Percentiles rank a stretch among this genome's conserved stretches.
phyloP scores from a whole-genome alignment of 2,329 filamentous ascomycete species.

The Talaromyces atroroseus region DNA sequence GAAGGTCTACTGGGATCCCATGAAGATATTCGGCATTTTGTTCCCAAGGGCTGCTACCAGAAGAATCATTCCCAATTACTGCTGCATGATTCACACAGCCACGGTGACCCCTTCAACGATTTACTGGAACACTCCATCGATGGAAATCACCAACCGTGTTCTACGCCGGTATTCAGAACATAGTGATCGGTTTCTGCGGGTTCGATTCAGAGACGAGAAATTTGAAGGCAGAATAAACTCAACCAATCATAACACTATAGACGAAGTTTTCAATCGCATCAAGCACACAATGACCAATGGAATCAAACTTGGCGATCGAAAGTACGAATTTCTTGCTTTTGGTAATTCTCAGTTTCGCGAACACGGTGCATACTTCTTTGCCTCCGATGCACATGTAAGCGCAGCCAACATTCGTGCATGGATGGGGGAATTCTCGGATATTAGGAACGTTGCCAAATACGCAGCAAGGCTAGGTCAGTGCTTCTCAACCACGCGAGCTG shows the following conservation, averaged over 20 bases:
- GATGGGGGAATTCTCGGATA: constrained; percentile 82
- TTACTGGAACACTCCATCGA: constrained; percentile 66
- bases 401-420: constrained; percentile 73
- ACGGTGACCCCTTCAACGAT: constrained; percentile 80
- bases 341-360: constrained; percentile 94
- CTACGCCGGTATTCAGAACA: constrained; percentile 64
- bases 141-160: constrained; percentile 85
- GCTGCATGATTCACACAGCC: constrained; percentile 68
- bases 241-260: constrained; percentile 52
- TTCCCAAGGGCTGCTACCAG: constrained; percentile 43
- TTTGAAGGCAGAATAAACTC: constrained; percentile 56
- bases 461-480: constrained; percentile 87
- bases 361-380: constrained; percentile 89
- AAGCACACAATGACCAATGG: constrained; percentile 68
- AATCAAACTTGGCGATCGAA: constrained; percentile 72
- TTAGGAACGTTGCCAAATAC: constrained; percentile 80
- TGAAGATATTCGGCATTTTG: constrained; percentile 60
- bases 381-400: constrained; percentile 59
- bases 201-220: constrained; percentile 84
- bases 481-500: constrained; percentile 83
- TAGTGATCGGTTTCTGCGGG: constrained; percentile 76
- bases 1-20: constrained; percentile 60
- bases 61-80: constrained; percentile 62
- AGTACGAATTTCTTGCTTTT: constrained; percentile 86
- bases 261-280: constrained; percentile 70